Evolutionary conservation across 768 basidiomycete genomes (phyloP).

Genomic region (Phlebiopsis flavidoalba): DNA sequence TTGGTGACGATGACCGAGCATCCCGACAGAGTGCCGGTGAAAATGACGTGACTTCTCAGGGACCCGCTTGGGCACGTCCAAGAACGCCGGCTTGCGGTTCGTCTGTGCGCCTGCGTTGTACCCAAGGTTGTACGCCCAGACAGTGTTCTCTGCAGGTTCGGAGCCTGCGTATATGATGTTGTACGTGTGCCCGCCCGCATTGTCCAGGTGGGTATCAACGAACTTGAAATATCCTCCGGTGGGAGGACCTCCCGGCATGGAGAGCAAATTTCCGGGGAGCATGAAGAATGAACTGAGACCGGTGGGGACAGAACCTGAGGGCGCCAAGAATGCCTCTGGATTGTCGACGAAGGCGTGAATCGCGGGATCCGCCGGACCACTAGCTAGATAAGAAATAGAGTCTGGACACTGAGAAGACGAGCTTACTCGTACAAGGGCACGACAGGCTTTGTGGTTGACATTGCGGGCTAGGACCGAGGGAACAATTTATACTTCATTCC

Average conservation of each 20-base stretch:
- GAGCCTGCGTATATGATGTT: not conserved
- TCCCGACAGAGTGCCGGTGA: not conserved
- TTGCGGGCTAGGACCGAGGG: too few relatives aligned
- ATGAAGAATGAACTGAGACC: not conserved
- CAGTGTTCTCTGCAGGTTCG: not conserved
- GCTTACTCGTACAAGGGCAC: too few relatives aligned
- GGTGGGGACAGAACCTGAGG: not conserved
- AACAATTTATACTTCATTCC: too few relatives aligned
- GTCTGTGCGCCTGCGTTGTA: not conserved
- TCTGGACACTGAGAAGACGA: too few relatives aligned
- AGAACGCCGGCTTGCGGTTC: not conserved
- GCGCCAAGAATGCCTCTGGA: not conserved
- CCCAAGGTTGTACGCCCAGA: not conserved
- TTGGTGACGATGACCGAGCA: not conserved
- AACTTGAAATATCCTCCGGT: not conserved
- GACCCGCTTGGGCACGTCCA: not conserved
- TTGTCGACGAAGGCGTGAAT: not conserved
- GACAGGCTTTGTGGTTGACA: too few relatives aligned
- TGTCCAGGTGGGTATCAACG: not conserved
- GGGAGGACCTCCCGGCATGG: not conserved
- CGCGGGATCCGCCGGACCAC: not conserved
- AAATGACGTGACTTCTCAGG: not conserved
- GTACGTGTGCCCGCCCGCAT: not conserved
- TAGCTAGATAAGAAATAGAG: too few relatives aligned
- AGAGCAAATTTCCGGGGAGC: not conserved